Evolutionary conservation across 257 asterid genomes (phyloP), one percentile per base, ranked within the genome.

Genomic region (Solanum gandarillasii): DNA sequence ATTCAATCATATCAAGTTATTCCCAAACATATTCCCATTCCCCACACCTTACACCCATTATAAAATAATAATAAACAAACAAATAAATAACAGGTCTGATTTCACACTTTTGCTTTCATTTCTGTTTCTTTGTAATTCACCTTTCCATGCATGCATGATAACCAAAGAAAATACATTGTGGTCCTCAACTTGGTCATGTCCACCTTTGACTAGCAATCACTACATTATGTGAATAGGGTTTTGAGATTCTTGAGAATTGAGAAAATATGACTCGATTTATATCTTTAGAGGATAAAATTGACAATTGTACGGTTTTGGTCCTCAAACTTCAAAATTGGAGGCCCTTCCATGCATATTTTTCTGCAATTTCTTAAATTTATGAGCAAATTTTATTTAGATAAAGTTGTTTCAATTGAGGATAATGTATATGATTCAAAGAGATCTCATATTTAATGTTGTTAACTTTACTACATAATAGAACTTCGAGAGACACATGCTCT

Each of bases 101-200:
- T 76, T 82, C 41, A 29, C 46, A 48, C 86, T 82, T 82, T 48
- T 31, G 21, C 86, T 48, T 82, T 82, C 86, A 29, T 82, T 48
- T 46, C 85, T 81, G 68, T 81, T 81, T 81, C 70, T 16, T 46
- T 81, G 85, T 29, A 46, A 82, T 25, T 67, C 21, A 82, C 68
- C 86, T 82, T 82, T 82, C 86, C 86, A 82, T 82, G 86, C 86
- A 82, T 82, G 86, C 86, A 82, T 82, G 86, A 82, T 76, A 82
- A 82, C 43, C 86, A 35, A 82, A 82, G 68, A 48, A 31, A 27
- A 82, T 82, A 82, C 31, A 48, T 52, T 31, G 86, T 48, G 86
- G 86, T 82, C 86, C 86, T 31, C 86, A 48, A 82, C 41, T 27
- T 87, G 89, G 89, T 65, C 70, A 78, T 65, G 39, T 62, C 82